Evolutionary conservation across 768 basidiomycete species (phyloP).

Genomic region (Hypholoma sublateritium): DNA sequence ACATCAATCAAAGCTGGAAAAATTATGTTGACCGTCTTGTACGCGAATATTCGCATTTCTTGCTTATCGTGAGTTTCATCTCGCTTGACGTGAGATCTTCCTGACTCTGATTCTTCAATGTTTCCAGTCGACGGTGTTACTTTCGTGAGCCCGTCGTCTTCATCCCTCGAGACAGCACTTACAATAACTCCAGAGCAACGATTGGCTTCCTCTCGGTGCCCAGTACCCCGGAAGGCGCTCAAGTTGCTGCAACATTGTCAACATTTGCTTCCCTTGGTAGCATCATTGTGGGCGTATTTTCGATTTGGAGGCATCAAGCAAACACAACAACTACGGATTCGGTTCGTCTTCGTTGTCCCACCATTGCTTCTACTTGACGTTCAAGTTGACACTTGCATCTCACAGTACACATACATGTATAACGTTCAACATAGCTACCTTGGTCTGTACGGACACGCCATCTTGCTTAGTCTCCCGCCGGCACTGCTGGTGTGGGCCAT

Average conservation of each 20-base stretch:
- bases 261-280: slow-evolving; percentile 53
- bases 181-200: slow-evolving; percentile 37
- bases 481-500: slow-evolving; percentile 59
- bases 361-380: neutral
- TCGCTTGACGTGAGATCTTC: neutral
- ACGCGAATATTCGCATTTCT: slow-evolving; percentile 55
- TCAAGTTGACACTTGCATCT: neutral
- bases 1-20: slow-evolving; percentile 50
- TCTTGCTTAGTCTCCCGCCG: slow-evolving; percentile 51
- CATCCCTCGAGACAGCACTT: neutral
- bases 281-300: slow-evolving; percentile 55
- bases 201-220: slow-evolving; percentile 48
- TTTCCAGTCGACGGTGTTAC: slow-evolving; percentile 48
- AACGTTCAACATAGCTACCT: slow-evolving; percentile 45
- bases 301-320: slow-evolving; percentile 55
- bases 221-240: slow-evolving; percentile 33
- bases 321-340: slow-evolving; percentile 44
- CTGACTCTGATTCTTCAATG: neutral
- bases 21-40: slow-evolving; percentile 49
- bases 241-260: slow-evolving; percentile 42
- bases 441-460: slow-evolving; percentile 48
- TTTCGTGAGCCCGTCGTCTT: slow-evolving; percentile 40
- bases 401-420: slow-evolving; percentile 53
- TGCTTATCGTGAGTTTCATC: slow-evolving; percentile 45
- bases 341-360: slow-evolving; percentile 24